phyloP scores from a whole-genome alignment of 1,284 basidiomycete genomes.

The Malassezia sp. region DNA sequence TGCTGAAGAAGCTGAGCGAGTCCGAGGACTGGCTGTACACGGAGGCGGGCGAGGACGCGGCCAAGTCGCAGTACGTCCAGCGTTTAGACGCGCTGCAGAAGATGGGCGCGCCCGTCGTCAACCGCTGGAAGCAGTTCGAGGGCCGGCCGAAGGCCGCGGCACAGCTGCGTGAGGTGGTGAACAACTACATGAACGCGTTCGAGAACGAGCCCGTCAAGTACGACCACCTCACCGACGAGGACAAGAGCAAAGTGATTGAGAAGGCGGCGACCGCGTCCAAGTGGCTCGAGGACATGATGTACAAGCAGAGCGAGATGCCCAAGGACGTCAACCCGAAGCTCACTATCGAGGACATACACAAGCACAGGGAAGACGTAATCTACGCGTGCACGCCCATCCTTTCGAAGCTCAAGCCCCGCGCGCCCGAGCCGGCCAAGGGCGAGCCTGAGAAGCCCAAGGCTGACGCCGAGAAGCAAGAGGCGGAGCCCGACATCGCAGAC shows the following conservation, averaged over 20 bases:
- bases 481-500: slow-evolving; percentile 20
- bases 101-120: slow-evolving; percentile 37
- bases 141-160: slow-evolving; percentile 43
- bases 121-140: slow-evolving; percentile 37
- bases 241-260: slow-evolving; percentile 45
- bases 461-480: slow-evolving; percentile 19
- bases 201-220: slow-evolving; percentile 42
- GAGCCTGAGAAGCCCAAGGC: slow-evolving; percentile 27
- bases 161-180: slow-evolving; percentile 37
- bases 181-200: slow-evolving; percentile 39
- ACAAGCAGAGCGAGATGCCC: slow-evolving; percentile 43
- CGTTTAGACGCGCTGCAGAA: slow-evolving; percentile 38
- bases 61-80: slow-evolving; percentile 40
- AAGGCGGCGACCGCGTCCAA: slow-evolving; percentile 41
- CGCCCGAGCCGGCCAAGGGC: no score
- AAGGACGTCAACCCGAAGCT: slow-evolving; percentile 46
- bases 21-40: slow-evolving; percentile 46
- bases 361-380: slow-evolving; percentile 43
- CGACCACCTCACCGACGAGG: slow-evolving; percentile 41
- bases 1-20: slow-evolving; percentile 32
- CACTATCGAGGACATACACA: slow-evolving; percentile 34
- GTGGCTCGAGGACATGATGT: slow-evolving; percentile 42
- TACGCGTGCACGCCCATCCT: slow-evolving; percentile 40
- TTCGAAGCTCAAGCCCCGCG: slow-evolving; percentile 35
- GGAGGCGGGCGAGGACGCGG: slow-evolving; percentile 44